Conservation (phyloP, 345 rosid species). For the Eucalyptus guilfoylei region DNA sequence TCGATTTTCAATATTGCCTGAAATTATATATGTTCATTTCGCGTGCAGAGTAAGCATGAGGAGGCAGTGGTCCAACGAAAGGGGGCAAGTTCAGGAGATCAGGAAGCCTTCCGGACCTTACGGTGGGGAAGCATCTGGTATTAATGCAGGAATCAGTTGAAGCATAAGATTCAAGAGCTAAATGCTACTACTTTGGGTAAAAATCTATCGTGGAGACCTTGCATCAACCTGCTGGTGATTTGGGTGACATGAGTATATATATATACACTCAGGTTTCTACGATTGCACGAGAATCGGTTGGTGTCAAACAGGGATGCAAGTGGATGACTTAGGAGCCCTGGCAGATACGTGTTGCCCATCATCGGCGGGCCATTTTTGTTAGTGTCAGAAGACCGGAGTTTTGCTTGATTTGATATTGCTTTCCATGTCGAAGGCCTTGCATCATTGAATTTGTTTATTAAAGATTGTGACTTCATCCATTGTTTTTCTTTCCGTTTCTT, state of each 20-base stretch:
- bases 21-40: background rate
- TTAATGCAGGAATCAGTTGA: slow-evolving; percentile 44
- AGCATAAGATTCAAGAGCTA: slow-evolving; percentile 48
- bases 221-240: too few relatives aligned
- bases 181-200: background rate
- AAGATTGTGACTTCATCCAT: too few relatives aligned
- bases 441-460: too few relatives aligned
- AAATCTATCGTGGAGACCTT: too few relatives aligned
- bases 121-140: slow-evolving; percentile 60
- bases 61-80: slow-evolving; percentile 20
- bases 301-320: accelerated
- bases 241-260: too few relatives aligned
- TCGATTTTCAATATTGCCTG: background rate
- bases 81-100: slow-evolving; percentile 58
- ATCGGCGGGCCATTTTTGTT: accelerated
- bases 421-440: too few relatives aligned
- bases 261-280: too few relatives aligned
- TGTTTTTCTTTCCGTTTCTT: accelerated
- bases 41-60: slow-evolving; percentile 31
- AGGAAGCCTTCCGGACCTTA: slow-evolving; percentile 38
- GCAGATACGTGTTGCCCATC: too few relatives aligned
- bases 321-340: accelerated
- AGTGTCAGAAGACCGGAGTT: too few relatives aligned
- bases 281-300: too few relatives aligned
- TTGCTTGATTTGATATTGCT: too few relatives aligned